Conservation (phyloP, 176 grass and related monocot species). For the Elymus sibiricus region DNA sequence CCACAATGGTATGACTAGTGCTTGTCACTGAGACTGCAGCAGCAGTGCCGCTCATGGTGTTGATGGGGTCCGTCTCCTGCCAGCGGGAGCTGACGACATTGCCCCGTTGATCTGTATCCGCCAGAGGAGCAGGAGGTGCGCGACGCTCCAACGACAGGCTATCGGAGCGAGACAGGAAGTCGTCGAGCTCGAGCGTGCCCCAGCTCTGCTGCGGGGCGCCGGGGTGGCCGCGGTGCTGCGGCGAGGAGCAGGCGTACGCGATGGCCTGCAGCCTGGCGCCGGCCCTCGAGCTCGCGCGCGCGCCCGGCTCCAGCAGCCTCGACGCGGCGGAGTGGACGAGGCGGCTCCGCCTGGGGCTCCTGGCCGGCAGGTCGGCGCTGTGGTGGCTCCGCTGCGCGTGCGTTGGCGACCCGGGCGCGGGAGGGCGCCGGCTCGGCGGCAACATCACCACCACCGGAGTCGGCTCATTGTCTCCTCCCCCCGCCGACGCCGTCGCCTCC, state of each 20-base stretch:
- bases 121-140: background rate
- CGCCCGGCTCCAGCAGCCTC: slow-evolving; percentile 61
- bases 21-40: background rate
- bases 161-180: slow-evolving; percentile 40
- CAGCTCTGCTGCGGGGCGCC: background rate
- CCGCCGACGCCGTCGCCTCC: slow-evolving; percentile 10
- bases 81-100: background rate
- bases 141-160: slow-evolving; percentile 10
- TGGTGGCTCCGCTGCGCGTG: slow-evolving; percentile 35
- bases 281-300: slow-evolving; percentile 20
- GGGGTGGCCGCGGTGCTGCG: slow-evolving; percentile 38
- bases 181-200: slow-evolving; percentile 21
- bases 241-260: slow-evolving; percentile 52
- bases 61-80: background rate
- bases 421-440: slow-evolving; percentile 3
- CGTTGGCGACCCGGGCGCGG: background rate
- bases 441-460: slow-evolving; percentile 31
- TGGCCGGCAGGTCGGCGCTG: slow-evolving; percentile 40
- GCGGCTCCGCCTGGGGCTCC: slow-evolving; percentile 48
- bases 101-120: background rate
- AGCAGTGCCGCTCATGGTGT: background rate
- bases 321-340: slow-evolving; percentile 64
- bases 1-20: background rate
- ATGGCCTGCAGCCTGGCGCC: slow-evolving; percentile 21
- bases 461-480: background rate